A percentile compares a stretch with the other conserved stretches of the same genome.
These are phyloP conservation scores for Balansia obtecta DNA, from an alignment of 2,329 filamentous ascomycete genomes.

Conservation along the genomic window DNA sequence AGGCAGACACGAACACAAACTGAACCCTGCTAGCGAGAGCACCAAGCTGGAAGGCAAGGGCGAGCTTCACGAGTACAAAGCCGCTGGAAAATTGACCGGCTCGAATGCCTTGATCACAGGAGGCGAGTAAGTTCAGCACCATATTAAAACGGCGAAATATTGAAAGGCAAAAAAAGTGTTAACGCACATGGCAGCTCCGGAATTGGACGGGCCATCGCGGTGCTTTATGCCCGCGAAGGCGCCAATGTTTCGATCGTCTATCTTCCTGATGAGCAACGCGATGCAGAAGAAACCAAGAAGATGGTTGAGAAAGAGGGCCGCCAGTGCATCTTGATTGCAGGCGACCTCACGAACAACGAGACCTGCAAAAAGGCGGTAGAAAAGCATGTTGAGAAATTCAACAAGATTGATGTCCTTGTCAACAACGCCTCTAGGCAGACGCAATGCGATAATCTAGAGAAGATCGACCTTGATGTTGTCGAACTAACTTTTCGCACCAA, in stretches of 20 bases:
- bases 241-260: slow-evolving; percentile 44
- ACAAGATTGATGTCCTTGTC: slow-evolving; percentile 37
- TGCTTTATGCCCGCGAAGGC: slow-evolving; percentile 45
- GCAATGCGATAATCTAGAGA: slow-evolving; percentile 36
- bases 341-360: slow-evolving; percentile 35
- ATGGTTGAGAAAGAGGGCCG: slow-evolving; percentile 37
- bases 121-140: slow-evolving; percentile 33
- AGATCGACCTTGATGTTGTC: slow-evolving; percentile 41
- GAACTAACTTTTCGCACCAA: slow-evolving; percentile 45
- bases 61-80: slow-evolving; percentile 25
- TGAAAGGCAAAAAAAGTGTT: background rate
- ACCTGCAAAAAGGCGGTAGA: slow-evolving; percentile 39
- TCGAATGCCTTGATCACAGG: slow-evolving; percentile 42
- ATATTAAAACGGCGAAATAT: background rate
- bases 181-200: slow-evolving; percentile 27
- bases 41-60: slow-evolving; percentile 28
- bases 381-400: slow-evolving; percentile 36
- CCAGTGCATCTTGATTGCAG: slow-evolving; percentile 33
- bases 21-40: slow-evolving; percentile 26
- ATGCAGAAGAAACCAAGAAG: slow-evolving; percentile 40
- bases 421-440: slow-evolving; percentile 48
- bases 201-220: slow-evolving; percentile 40
- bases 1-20: slow-evolving; percentile 21
- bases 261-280: slow-evolving; percentile 40
- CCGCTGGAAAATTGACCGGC: slow-evolving; percentile 35